Evolutionary conservation across 768 basidiomycete genomes (phyloP).

Genomic region (Rhizopogon salebrosus): DNA sequence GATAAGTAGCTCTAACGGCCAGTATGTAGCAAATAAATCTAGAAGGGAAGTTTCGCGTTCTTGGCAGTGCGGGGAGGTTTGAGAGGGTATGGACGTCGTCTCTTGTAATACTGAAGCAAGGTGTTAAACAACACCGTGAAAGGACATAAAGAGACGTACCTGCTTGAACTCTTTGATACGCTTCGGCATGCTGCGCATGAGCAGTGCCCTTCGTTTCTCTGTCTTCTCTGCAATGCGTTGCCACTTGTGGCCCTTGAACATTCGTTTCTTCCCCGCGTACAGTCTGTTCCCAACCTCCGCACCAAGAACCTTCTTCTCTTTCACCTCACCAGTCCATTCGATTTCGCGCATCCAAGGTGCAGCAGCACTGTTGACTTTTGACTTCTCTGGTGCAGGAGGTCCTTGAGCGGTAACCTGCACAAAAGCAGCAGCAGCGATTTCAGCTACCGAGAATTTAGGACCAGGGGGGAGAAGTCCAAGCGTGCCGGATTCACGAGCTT

Average conservation of each 20-base stretch:
- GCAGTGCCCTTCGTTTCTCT: constrained; percentile 42
- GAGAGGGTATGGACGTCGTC: constrained; percentile 53
- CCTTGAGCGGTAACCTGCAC: constrained; percentile 15
- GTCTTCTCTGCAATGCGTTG: constrained; percentile 53
- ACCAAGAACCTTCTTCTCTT: constrained; percentile 39
- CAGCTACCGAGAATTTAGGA: constrained; percentile 42
- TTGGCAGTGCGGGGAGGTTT: constrained; percentile 42
- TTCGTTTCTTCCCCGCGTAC: constrained; percentile 72
- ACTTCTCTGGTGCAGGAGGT: constrained; percentile 6
- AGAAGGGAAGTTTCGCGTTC: constrained; percentile 58
- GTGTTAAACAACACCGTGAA: neutral
- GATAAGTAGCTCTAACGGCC: neutral
- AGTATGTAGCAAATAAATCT: constrained; percentile 15
- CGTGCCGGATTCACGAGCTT: constrained; percentile 49
- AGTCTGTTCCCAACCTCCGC: constrained; percentile 55
- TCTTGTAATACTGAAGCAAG: constrained; percentile 22
- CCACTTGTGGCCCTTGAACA: constrained; percentile 95
- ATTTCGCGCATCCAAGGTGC: constrained; percentile 20
- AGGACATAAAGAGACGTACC: constrained; percentile 34
- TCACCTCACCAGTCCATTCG: constrained; percentile 38
- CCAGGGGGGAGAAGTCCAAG: constrained; percentile 65
- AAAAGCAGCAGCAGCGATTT: constrained; percentile 18
- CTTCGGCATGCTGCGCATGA: constrained; percentile 67
- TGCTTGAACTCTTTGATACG: constrained; percentile 62
- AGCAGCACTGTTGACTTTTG: neutral